Conservation (phyloP, 805 yeast genomes). For the Candida takata region DNA sequence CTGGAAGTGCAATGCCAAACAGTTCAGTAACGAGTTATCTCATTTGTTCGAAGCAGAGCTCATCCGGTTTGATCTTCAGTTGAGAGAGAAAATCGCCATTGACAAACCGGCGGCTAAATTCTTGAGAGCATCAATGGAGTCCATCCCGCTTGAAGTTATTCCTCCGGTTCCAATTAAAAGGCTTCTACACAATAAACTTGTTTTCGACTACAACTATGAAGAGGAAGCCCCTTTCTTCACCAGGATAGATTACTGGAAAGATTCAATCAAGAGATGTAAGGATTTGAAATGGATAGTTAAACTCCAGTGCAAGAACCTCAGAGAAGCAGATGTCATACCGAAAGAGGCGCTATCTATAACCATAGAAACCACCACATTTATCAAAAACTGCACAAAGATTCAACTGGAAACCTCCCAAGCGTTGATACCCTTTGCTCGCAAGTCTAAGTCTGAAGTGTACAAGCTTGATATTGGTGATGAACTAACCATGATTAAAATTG, state of each 20-base stretch:
- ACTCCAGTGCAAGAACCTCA: neutral
- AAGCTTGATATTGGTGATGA: no score
- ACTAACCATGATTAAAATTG: no score
- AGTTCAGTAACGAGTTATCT: no score
- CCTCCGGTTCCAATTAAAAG: no score
- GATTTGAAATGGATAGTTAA: neutral
- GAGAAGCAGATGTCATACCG: slow-evolving; percentile 4
- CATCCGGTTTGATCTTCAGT: slow-evolving; percentile 1
- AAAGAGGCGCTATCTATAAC: slow-evolving; percentile 11
- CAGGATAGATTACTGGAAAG: neutral
- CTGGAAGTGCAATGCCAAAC: no score
- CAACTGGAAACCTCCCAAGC: no score
- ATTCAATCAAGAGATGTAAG: neutral
- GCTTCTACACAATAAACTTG: no score
- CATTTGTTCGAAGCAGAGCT: neutral
- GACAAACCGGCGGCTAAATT: slow-evolving; percentile 10
- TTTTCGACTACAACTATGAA: no score
- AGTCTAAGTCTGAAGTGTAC: no score
- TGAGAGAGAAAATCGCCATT: slow-evolving; percentile 6
- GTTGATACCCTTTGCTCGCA: no score
- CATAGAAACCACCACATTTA: slow-evolving; percentile 8
- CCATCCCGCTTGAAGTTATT: no score
- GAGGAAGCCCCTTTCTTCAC: no score
- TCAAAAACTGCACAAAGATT: slow-evolving; percentile 6
- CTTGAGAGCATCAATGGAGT: slow-evolving; percentile 2